Base-by-base conservation (phyloP, 2,329 filamentous ascomycete genomes). In the Biscogniauxia marginata region DNA sequence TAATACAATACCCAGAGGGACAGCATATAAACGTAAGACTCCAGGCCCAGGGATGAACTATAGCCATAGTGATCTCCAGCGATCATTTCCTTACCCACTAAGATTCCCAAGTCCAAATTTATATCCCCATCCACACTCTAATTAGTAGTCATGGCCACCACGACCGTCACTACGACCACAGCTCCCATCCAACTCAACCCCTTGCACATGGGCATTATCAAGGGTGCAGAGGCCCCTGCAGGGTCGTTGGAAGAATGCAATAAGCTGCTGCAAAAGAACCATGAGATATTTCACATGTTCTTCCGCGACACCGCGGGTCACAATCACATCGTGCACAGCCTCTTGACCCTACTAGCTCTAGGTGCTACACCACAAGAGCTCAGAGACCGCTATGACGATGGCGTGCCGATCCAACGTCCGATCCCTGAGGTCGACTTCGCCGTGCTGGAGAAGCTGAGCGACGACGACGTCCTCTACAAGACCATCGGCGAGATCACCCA, bases 271-370 rank as follows among this genome's bases (percentile, higher is more conserved):
- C 56, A 68, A 19, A 61, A 67, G 54, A 72, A 72, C 55, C 70
- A 72, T 51, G 65, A 71, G 3, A 45, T 53, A 19, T 66, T 54
- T 21, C 68, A 72, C 63, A 69, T 72, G n/a, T 72, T 61, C 55
- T 72, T 56, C 19, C 66, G 67, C 8, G 65, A 68, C 18, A n/a
- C 57, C 2, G 63, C 57, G 5, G 61, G 61, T n/a, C 63, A 64
- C 47, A 67, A 73, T 55, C 72, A 74, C 54, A 70, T 68, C 7
- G 46, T 59, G 3, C 72, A 74, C 53, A 56, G 46, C n/a, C 18
- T 74, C 5, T 64, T 74, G 7, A 70, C 65, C 2, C 46, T 45
- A 3, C 54, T 70, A 6, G 64, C 71, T 16, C 47, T 74, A 1
- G 71, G 72, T 3, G 71, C 48, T 34, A 43, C 44, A 4, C 54